Base-by-base conservation (phyloP, 2,329 filamentous ascomycete genomes). In the Fusarium pininemorale region DNA sequence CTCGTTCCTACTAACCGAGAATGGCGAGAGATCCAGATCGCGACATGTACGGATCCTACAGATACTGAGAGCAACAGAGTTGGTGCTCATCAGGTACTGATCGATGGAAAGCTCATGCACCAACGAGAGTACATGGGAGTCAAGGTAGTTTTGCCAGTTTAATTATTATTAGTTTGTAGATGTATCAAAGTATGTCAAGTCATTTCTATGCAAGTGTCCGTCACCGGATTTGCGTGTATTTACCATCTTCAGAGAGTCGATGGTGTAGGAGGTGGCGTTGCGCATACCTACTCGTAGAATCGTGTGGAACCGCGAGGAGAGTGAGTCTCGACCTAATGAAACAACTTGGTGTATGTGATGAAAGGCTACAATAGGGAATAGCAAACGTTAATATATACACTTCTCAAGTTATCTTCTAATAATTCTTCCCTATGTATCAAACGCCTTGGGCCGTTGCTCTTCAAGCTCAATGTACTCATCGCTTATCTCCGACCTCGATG, bases 1-100 rank as follows among this genome's bases (percentile, higher is more conserved):
- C 80, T 83, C 12, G 84, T 86, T 24, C 85, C 85, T 0, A 86
- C 84, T 16, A 86, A 85, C 68, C 75, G 79, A 3, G 80, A 87
- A 70, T 87, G 84, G 85, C 82, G 85, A n/a, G 85, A 87, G 75
- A 85, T 86, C 35, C 84, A 87, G 73, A 86, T 87, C 50, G 77
- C 83, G 2, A 86, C 84, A 9, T 79, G 76, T 20, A 84, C 83
- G 1, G 83, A 85, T 67, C 82, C 83, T 4, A 85, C 84, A 0
- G 84, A 85, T 70, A 81, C 79, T 2, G 78, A 79, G 26, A 76
- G 79, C 44, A 85, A 85, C 70, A 75, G 83, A 14, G 68, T 85
- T 41, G 84, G 84, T 51, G 84, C 80, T 24, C 79, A 85, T 60
- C 84, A 86, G 60, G 81, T 84, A 1, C 65, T 85, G 4, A 80